These are phyloP conservation scores for Cyclostephanos invisitatus DNA, from an alignment of 108 stramenopile species.

Conservation along the genomic window DNA sequence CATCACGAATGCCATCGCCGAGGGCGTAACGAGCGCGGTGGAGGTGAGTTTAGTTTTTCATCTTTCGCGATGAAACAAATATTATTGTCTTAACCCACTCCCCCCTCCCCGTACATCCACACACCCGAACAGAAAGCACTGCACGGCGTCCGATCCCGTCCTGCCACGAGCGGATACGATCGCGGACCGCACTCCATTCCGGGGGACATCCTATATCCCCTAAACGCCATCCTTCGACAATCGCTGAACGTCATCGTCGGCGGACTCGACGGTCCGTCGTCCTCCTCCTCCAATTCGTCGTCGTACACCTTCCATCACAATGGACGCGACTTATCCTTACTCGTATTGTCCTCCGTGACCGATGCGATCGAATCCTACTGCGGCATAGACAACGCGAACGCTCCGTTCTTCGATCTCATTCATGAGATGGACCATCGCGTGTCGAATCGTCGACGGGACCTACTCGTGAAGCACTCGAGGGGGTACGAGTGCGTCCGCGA, in stretches of 20 bases:
- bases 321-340: constrained; percentile 23
- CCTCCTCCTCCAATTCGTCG: too few relatives aligned
- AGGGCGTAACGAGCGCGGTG: constrained; percentile 32
- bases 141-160: constrained; percentile 20
- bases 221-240: constrained; percentile 27
- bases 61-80: too few relatives aligned
- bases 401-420: constrained; percentile 36
- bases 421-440: constrained; percentile 37
- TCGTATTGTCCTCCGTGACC: constrained; percentile 30
- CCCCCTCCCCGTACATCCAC: too few relatives aligned
- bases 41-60: constrained; percentile 21
- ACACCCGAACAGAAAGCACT: constrained; percentile 37
- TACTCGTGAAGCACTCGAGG: constrained; percentile 37
- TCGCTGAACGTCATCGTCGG: constrained; percentile 14
- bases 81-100: background rate
- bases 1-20: constrained; percentile 30
- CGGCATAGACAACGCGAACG: constrained; percentile 29
- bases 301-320: constrained; percentile 26
- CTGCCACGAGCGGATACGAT: constrained; percentile 5
- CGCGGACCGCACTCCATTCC: constrained; percentile 35
- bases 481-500: constrained; percentile 33
- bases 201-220: constrained; percentile 18
- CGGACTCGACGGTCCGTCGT: background rate
- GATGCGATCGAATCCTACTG: constrained; percentile 42
- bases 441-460: constrained; percentile 14